Evolutionary conservation across 306 rosid species (phyloP).

Genomic region (Prunus davidiana): DNA sequence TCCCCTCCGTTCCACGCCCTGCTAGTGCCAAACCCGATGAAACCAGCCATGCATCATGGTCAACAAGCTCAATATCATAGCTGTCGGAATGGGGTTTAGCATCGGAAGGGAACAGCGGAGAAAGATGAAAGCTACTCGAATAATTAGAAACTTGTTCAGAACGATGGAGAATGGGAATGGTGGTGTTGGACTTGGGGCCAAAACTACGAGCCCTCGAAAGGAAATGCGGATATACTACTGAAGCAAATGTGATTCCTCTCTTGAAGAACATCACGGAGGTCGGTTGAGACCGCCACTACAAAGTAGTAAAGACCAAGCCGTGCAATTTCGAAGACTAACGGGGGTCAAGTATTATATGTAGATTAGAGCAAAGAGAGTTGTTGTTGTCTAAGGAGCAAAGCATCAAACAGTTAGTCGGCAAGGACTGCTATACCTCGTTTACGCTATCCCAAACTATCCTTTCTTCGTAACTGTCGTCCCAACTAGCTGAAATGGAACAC

Average conservation of each 20-base stretch:
- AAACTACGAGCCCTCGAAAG: slow-evolving; percentile 23
- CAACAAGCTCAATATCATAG: slow-evolving; percentile 64
- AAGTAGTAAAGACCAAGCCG: no score
- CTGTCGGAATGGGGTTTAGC: slow-evolving; percentile 31
- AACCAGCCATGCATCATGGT: slow-evolving; percentile 62
- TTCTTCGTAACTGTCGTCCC: background rate
- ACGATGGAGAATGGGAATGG: slow-evolving; percentile 5
- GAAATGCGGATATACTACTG: slow-evolving; percentile 18
- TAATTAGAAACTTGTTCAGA: slow-evolving; percentile 25
- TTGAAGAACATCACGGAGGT: slow-evolving; percentile 27
- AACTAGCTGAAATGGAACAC: background rate
- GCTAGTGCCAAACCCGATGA: slow-evolving; percentile 66
- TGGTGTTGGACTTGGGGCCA: slow-evolving; percentile 31
- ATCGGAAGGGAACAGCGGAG: slow-evolving; percentile 48
- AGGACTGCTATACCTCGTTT: background rate
- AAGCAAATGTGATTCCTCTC: slow-evolving; percentile 29
- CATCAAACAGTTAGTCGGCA: slow-evolving; percentile 32
- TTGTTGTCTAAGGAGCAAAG: slow-evolving; percentile 8
- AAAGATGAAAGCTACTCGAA: slow-evolving; percentile 39
- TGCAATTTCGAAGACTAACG: background rate
- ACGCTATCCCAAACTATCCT: background rate
- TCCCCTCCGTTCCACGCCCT: slow-evolving; percentile 38
- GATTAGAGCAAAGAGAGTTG: background rate
- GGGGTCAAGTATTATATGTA: background rate
- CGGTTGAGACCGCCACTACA: no score